Percentiles rank a stretch among this genome's conserved stretches.
These are phyloP conservation scores for Globisporangium abappressorium DNA, from an alignment of 352 stramenopile genomes.

Conservation along the genomic window DNA sequence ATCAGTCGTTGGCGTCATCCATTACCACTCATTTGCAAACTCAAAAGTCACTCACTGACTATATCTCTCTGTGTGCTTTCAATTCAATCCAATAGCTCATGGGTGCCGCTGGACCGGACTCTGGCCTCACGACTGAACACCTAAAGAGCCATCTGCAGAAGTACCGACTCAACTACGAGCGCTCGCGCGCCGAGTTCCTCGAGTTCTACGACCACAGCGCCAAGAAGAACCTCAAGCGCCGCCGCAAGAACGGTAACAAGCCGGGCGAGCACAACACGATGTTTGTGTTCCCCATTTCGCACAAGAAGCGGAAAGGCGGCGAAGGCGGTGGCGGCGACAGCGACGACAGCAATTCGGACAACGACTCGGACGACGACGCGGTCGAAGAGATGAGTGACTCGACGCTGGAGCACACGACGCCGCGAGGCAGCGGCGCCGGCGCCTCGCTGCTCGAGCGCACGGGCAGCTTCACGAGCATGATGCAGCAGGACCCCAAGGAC, in stretches of 20 bases:
- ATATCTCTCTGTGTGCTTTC: slow-evolving; percentile 6
- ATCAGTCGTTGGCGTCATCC: slow-evolving; percentile 8
- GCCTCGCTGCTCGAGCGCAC: slow-evolving; percentile 12
- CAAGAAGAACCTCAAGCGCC: slow-evolving; percentile 55
- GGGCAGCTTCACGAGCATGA: slow-evolving; percentile 17
- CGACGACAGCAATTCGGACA: slow-evolving; percentile 33
- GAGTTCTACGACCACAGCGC: slow-evolving; percentile 83
- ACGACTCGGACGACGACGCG: slow-evolving; percentile 16
- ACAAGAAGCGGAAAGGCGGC: slow-evolving; percentile 30
- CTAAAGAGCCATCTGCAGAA: slow-evolving; percentile 89
- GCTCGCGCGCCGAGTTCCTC: slow-evolving; percentile 81
- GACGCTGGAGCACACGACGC: slow-evolving; percentile 18
- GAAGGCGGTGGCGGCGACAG: slow-evolving; percentile 38
- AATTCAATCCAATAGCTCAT: slow-evolving; percentile 45
- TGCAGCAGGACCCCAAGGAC: slow-evolving; percentile 22
- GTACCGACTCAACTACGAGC: slow-evolving; percentile 87
- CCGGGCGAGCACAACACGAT: slow-evolving; percentile 58
- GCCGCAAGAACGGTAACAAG: slow-evolving; percentile 37
- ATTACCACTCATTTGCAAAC: slow-evolving; percentile 8
- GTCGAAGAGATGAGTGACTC: slow-evolving; percentile 22
- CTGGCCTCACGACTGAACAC: slow-evolving; percentile 80
- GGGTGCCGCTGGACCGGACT: slow-evolving; percentile 45
- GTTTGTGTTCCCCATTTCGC: slow-evolving; percentile 82
- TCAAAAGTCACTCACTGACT: not conserved
- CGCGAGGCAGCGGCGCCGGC: slow-evolving; percentile 4